Percentiles rank a stretch among this genome's conserved stretches.
Conservation (phyloP, 306 rosid genomes). For the Carpinus fangiana region DNA sequence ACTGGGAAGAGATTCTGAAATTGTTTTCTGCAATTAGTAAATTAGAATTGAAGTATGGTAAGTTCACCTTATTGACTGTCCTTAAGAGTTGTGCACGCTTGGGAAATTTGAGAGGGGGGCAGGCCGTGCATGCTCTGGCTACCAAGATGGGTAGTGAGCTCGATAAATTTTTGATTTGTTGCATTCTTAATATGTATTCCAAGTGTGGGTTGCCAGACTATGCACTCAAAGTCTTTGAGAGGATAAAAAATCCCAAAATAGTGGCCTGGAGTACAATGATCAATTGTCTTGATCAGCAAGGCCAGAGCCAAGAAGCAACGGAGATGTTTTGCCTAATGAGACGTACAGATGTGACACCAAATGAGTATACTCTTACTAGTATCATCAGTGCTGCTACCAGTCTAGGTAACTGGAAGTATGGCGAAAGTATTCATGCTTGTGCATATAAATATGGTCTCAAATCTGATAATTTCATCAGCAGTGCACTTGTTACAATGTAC, state of each 20-base stretch:
- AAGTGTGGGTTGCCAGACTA: constrained; percentile 23
- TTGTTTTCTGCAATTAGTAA: constrained; percentile 28
- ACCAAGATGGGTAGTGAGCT: constrained; percentile 38
- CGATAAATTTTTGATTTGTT: constrained; percentile 31
- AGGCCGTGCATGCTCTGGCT: constrained; percentile 26
- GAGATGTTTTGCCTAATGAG: constrained; percentile 37
- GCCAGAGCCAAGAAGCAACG: constrained; percentile 32
- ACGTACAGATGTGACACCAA: constrained; percentile 29
- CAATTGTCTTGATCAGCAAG: constrained; percentile 37
- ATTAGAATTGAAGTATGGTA: constrained; percentile 25
- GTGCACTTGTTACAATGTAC: constrained; percentile 38
- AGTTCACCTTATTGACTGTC: constrained; percentile 35
- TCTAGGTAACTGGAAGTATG: constrained; percentile 27
- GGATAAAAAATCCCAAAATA: constrained; percentile 32
- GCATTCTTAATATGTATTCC: constrained; percentile 35
- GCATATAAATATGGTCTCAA: constrained; percentile 33
- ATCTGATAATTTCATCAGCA: constrained; percentile 29
- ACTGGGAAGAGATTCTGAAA: constrained; percentile 31
- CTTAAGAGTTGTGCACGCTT: constrained; percentile 39
- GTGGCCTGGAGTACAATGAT: constrained; percentile 43
- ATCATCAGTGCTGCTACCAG: constrained; percentile 33
- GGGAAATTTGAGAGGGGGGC: constrained; percentile 35
- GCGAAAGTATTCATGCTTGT: constrained; percentile 38
- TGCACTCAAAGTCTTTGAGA: constrained; percentile 30
- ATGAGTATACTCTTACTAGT: constrained; percentile 36